Percentiles rank a stretch among this genome's conserved stretches.
Conservation (phyloP, 306 rosid species). For the Corylus americana region DNA sequence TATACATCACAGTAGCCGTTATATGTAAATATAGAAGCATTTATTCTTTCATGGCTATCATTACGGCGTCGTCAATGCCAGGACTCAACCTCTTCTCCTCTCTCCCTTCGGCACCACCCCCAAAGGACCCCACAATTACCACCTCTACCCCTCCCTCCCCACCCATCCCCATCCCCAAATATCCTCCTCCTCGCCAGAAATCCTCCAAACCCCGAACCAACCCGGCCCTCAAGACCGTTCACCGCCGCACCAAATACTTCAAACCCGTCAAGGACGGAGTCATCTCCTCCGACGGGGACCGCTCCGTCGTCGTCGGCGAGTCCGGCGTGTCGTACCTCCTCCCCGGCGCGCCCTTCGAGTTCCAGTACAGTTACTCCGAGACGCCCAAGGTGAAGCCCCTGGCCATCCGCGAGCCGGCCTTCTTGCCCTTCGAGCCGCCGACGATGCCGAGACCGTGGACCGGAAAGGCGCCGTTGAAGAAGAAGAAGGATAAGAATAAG, state of each 20-base stretch:
- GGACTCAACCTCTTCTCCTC: conserved; percentile 77
- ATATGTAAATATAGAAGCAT: background rate
- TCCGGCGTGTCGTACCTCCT: conserved; percentile 85
- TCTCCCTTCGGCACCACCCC: conserved; percentile 60
- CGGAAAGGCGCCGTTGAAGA: conserved; percentile 89
- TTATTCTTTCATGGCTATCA: background rate
- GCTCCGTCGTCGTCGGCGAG: conserved; percentile 73
- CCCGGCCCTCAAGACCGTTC: conserved; percentile 63
- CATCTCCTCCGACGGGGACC: conserved; percentile 61
- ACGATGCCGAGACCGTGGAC: conserved; percentile 98
- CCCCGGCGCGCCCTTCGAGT: conserved; percentile 94
- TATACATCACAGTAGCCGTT: background rate
- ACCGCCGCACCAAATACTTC: conserved; percentile 72
- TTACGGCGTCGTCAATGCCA: conserved; percentile 60
- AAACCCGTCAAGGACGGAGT: conserved; percentile 61
- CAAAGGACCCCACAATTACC: conserved; percentile 47
- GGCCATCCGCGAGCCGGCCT: conserved; percentile 91
- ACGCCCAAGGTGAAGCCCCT: conserved; percentile 84
- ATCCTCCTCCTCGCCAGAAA: conserved; percentile 44
- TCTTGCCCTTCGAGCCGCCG: conserved; percentile 82
- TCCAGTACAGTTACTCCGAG: conserved; percentile 91
- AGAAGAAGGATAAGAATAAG: conserved; percentile 74
- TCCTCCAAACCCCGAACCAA: conserved; percentile 32
- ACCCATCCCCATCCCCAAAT: conserved; percentile 55
- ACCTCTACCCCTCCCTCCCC: conserved; percentile 27